Percentiles rank a stretch among this genome's conserved stretches.
phyloP scores from a whole-genome alignment of 371 early-diverging fungal genomes.

The Synchytrium microbalum region DNA sequence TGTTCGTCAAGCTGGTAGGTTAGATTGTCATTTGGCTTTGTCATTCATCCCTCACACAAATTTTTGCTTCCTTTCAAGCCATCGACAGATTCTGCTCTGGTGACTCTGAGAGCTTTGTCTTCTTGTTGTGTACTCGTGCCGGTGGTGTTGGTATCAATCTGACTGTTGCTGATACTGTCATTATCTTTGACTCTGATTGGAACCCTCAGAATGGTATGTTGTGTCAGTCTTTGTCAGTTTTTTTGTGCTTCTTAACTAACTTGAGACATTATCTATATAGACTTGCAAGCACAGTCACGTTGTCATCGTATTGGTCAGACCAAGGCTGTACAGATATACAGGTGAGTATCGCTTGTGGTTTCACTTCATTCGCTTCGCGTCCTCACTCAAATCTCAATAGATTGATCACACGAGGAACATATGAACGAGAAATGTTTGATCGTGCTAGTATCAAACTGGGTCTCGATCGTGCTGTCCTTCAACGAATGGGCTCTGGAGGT shows the following conservation, averaged over 20 bases:
- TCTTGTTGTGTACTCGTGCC: conserved; percentile 94
- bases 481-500: conserved; percentile 52
- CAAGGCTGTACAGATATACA: conserved; percentile 87
- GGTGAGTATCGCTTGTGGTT: conserved; percentile 5
- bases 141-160: conserved; percentile 64
- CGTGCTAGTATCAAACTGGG: conserved; percentile 94
- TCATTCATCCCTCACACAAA: neutral
- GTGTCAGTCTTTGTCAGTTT: conserved; percentile 45
- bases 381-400: conserved; percentile 84
- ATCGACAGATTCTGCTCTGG: conserved; percentile 87
- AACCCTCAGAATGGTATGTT: conserved; percentile 89
- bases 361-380: conserved; percentile 4
- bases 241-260: conserved; percentile 23
- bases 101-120: conserved; percentile 68
- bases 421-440: conserved; percentile 97
- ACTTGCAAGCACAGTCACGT: conserved; percentile 84
- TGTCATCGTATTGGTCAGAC: conserved; percentile 99
- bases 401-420: conserved; percentile 92
- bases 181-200: conserved; percentile 95
- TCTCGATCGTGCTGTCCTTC: conserved; percentile 96
- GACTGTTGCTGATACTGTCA: conserved; percentile 90
- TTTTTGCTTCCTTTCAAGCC: conserved; percentile 28
- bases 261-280: conserved; percentile 80
- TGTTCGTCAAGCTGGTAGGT: conserved; percentile 68
- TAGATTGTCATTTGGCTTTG: neutral